Percentiles rank a stretch among this genome's conserved stretches.
Evolutionary conservation across 1,284 basidiomycete species (phyloP).

Genomic region (Ustanciosporium gigantosporum): DNA sequence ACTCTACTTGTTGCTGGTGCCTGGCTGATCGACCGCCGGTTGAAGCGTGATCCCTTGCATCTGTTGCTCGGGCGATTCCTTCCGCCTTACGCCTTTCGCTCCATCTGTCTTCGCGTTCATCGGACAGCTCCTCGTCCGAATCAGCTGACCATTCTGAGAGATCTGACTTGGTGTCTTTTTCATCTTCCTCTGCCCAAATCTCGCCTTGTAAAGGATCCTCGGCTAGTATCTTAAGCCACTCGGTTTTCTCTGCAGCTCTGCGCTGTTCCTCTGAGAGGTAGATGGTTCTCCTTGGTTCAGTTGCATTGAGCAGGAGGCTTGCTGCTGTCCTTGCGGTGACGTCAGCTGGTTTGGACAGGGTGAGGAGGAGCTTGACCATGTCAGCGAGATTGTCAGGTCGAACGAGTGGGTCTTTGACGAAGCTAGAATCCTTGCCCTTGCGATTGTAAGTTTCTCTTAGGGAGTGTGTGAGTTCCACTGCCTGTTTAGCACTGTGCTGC

Average conservation of each 20-base stretch:
- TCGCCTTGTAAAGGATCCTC: constrained; percentile 28
- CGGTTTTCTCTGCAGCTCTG: constrained; percentile 14
- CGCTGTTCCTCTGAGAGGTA: constrained; percentile 32
- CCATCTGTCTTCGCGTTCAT: too few relatives aligned
- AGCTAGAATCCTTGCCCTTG: constrained; percentile 3
- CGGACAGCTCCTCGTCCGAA: constrained; percentile 10
- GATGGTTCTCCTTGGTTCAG: constrained; percentile 7
- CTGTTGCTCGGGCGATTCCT: background rate
- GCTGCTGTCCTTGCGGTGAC: constrained; percentile 26
- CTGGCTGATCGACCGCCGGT: background rate
- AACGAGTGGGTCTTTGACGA: constrained; percentile 13
- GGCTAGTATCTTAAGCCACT: constrained; percentile 28
- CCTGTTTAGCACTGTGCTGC: constrained; percentile 7
- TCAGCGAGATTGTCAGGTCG: constrained; percentile 33
- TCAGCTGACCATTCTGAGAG: constrained; percentile 32
- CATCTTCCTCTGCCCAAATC: constrained; percentile 7
- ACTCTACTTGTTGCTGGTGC: background rate
- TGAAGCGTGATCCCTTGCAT: background rate
- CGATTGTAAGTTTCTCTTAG: constrained; percentile 10
- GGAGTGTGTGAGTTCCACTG: constrained; percentile 8
- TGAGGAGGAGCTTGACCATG: constrained; percentile 15
- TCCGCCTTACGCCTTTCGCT: too few relatives aligned
- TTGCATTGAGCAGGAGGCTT: constrained; percentile 25
- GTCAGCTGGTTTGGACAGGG: constrained; percentile 25
- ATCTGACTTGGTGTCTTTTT: constrained; percentile 11